phyloP scores from a whole-genome alignment of 1,284 basidiomycete species.

The Peniophora sp. region DNA sequence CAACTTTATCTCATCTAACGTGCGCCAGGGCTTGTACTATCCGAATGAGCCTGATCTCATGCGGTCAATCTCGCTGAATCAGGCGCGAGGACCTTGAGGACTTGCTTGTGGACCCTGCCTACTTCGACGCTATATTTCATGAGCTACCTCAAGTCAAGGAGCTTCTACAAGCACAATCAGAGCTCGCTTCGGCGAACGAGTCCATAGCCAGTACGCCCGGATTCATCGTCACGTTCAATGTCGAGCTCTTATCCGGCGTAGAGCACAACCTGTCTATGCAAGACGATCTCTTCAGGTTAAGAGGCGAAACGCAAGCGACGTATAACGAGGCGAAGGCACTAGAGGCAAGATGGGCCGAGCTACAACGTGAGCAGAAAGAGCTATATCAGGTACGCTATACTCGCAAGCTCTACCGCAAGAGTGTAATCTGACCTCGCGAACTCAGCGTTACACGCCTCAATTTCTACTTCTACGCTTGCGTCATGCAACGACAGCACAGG shows the following conservation, averaged over 20 bases:
- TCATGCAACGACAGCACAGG: conserved; percentile 82
- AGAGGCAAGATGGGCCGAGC: conserved; percentile 74
- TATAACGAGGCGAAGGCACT: conserved; percentile 79
- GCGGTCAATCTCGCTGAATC: conserved; percentile 2
- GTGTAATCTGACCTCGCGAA: background rate
- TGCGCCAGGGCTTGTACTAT: background rate
- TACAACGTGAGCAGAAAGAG: conserved; percentile 81
- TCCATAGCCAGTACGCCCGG: conserved; percentile 66
- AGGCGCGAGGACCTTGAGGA: conserved; percentile 87
- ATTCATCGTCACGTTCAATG: background rate
- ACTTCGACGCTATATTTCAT: conserved; percentile 84
- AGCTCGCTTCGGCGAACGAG: conserved; percentile 77
- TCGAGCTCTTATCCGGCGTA: conserved; percentile 19
- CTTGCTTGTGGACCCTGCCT: conserved; percentile 69
- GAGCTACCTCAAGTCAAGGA: conserved; percentile 67
- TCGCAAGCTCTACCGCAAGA: background rate
- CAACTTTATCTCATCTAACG: background rate
- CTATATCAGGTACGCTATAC: conserved; percentile 68
- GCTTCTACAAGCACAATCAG: conserved; percentile 67
- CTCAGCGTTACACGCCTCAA: conserved; percentile 74
- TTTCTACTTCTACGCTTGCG: conserved; percentile 81
- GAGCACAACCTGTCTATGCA: conserved; percentile 72
- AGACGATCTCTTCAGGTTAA: conserved; percentile 62
- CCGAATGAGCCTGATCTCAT: background rate
- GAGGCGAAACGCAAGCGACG: conserved; percentile 74